Evolutionary conservation across 2,329 filamentous ascomycete genomes (phyloP).

Genomic region (Aspergillus candidus): DNA sequence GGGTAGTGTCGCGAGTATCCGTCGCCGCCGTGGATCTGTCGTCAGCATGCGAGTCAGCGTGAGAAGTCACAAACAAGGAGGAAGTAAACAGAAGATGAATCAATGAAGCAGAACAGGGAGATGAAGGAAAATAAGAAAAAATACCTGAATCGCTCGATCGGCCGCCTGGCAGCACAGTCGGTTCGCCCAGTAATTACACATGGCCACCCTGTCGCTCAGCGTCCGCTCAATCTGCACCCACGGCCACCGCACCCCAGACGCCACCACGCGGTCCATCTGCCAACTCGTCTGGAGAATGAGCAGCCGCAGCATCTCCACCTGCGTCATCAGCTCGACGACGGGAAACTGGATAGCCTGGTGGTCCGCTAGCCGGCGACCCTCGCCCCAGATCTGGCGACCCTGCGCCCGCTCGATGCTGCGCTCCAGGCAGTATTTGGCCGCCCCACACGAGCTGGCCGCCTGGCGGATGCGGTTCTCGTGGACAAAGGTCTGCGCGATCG

Average conservation of each 20-base stretch:
- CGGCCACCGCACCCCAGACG: conserved; percentile 29
- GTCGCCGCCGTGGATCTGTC: conserved; percentile 49
- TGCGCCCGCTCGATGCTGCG: conserved; percentile 53
- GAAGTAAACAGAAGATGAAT: too few species aligned
- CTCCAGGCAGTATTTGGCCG: conserved; percentile 56
- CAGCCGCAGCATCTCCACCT: conserved; percentile 56
- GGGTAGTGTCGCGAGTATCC: conserved; percentile 54
- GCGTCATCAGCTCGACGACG: conserved; percentile 56
- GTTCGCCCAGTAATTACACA: conserved; percentile 64
- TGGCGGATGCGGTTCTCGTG: conserved; percentile 63
- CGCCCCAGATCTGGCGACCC: conserved; percentile 35
- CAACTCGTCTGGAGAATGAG: conserved; percentile 56
- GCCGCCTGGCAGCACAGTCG: conserved; percentile 55
- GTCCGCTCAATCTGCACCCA: conserved; percentile 52
- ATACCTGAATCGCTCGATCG: conserved; percentile 55
- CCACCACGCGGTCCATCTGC: conserved; percentile 51
- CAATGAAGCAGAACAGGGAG: neutral
- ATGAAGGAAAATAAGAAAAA: neutral
- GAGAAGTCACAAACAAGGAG: neutral
- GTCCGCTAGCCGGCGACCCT: conserved; percentile 22
- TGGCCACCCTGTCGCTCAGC: conserved; percentile 57
- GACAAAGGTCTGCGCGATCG: conserved; percentile 59
- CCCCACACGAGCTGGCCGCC: conserved; percentile 46
- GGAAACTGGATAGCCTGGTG: conserved; percentile 62
- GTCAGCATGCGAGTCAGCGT: neutral